Evolutionary conservation across 2,329 filamentous ascomycete species (phyloP).

Genomic region (Fusarium continuum): DNA sequence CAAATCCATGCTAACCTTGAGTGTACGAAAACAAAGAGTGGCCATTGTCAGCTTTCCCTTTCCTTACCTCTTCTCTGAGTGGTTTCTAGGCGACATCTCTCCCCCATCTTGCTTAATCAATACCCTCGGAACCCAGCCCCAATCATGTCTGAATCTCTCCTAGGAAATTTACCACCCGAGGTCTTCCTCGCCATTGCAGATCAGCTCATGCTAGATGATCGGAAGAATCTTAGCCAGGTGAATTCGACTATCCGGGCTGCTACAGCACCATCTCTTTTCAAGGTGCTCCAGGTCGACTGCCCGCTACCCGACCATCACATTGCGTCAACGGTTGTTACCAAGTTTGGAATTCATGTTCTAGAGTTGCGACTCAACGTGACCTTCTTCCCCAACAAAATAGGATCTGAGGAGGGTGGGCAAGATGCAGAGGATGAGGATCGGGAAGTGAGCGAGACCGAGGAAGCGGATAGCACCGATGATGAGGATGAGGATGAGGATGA

Average conservation of each 20-base stretch:
- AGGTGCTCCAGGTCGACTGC: neutral
- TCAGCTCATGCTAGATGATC: neutral
- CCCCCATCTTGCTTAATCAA: no score
- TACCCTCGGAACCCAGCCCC: no score
- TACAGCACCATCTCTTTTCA: neutral
- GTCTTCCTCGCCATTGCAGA: neutral
- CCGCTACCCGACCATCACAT: neutral
- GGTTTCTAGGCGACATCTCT: neutral
- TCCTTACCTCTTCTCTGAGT: no score
- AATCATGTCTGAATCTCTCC: neutral
- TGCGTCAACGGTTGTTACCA: neutral
- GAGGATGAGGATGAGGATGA: neutral
- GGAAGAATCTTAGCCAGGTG: neutral
- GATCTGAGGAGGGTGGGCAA: neutral
- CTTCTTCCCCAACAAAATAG: neutral
- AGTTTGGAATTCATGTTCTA: neutral
- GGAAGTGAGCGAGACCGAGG: neutral
- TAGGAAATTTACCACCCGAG: neutral
- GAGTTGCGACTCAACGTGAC: neutral
- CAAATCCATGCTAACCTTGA: no score
- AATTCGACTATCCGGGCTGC: neutral
- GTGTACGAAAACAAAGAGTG: no score
- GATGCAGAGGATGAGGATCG: neutral
- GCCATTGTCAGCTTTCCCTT: no score
- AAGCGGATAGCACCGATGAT: neutral